Percentiles rank a stretch among this genome's conserved stretches.
phyloP scores from a whole-genome alignment of 768 basidiomycete species.

The Lactarius sanguifluus region DNA sequence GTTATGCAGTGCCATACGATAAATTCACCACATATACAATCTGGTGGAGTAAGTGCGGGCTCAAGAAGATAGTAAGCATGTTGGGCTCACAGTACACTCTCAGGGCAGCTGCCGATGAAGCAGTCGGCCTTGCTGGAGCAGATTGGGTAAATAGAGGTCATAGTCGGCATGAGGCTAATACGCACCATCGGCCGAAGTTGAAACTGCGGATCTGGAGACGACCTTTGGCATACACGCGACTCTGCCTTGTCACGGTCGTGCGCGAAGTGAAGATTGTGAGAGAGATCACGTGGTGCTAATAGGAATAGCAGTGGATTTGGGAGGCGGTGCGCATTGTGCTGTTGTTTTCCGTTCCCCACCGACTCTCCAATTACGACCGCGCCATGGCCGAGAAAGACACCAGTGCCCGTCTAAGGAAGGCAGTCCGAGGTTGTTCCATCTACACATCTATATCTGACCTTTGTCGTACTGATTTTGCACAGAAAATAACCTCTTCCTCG shows the following conservation, averaged over 20 bases:
- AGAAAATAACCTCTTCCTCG: constrained; percentile 96
- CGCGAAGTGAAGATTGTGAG: background rate
- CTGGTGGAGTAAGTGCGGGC: constrained; percentile 39
- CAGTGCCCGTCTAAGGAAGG: constrained; percentile 68
- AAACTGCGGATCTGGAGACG: constrained; percentile 83
- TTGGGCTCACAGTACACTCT: constrained; percentile 72
- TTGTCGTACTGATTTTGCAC: constrained; percentile 13
- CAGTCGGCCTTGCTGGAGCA: constrained; percentile 66
- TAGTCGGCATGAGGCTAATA: background rate
- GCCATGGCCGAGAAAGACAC: constrained; percentile 84
- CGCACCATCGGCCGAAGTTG: constrained; percentile 83
- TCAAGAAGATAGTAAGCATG: constrained; percentile 15
- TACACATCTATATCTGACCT: background rate
- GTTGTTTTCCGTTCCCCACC: constrained; percentile 28
- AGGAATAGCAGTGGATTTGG: constrained; percentile 1
- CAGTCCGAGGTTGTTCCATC: constrained; percentile 63
- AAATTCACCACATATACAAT: constrained; percentile 88
- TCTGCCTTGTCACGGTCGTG: background rate
- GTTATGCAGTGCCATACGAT: constrained; percentile 49
- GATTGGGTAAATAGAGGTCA: constrained; percentile 11
- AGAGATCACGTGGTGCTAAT: constrained; percentile 20
- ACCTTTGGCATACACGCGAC: constrained; percentile 77
- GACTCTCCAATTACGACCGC: constrained; percentile 32
- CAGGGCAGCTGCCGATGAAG: constrained; percentile 73
- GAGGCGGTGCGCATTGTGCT: constrained; percentile 28